phyloP scores from a whole-genome alignment of 306 rosid genomes.

The Vigna reflexopilosa region DNA sequence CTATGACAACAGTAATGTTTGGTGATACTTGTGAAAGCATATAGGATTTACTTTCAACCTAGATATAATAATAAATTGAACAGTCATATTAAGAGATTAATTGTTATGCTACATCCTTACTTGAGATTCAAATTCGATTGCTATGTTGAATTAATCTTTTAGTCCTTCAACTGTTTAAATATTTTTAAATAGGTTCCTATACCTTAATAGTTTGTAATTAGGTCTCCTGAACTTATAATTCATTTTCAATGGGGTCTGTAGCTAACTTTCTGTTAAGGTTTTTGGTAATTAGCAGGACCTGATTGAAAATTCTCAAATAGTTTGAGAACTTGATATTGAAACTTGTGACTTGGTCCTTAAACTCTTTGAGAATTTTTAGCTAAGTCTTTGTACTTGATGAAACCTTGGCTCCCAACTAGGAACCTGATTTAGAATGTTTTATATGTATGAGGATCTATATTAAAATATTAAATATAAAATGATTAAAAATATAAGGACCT shows the following conservation, averaged over 20 bases:
- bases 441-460: not conserved
- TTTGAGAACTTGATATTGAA: not conserved
- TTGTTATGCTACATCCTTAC: constrained; percentile 7
- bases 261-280: not conserved
- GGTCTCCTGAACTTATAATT: not conserved
- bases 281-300: not conserved
- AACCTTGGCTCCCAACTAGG: not conserved
- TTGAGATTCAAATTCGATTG: constrained; percentile 31
- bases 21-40: constrained; percentile 27
- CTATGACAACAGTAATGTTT: not conserved
- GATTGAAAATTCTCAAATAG: not conserved
- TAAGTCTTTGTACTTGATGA: not conserved
- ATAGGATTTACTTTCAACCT: constrained; percentile 10
- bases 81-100: constrained; percentile 17
- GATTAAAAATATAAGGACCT: not conserved
- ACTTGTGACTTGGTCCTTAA: not conserved
- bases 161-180: not conserved
- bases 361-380: not conserved
- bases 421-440: not conserved
- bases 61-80: constrained; percentile 18
- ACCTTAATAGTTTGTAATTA: not conserved
- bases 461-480: not conserved
- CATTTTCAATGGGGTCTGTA: not conserved
- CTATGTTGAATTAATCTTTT: not conserved
- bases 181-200: not conserved